A percentile compares a stretch with the other conserved stretches of the same genome.
phyloP scores from a whole-genome alignment of 2,329 filamentous ascomycete genomes.

The Cordyceps pruinosa region DNA sequence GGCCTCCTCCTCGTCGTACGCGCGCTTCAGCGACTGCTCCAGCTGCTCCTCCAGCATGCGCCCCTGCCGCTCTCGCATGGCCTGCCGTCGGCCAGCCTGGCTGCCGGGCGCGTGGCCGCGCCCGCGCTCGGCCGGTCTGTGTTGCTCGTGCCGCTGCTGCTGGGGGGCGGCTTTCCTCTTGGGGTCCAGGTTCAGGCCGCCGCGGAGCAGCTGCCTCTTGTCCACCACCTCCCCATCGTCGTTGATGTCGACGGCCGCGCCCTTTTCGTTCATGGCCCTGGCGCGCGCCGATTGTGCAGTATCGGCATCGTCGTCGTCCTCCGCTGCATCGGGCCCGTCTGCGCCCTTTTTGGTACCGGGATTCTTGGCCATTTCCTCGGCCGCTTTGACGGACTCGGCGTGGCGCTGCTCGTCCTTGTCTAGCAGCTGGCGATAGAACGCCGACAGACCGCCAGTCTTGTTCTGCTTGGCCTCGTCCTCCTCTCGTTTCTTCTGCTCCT shows the following conservation, averaged over 20 bases:
- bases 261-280: slow-evolving; percentile 57
- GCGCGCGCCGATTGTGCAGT: slow-evolving; percentile 59
- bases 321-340: slow-evolving; percentile 17
- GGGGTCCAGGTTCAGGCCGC: slow-evolving; percentile 65
- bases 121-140: slow-evolving; percentile 22
- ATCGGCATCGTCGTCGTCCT: slow-evolving; percentile 31
- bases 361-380: slow-evolving; percentile 45
- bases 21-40: slow-evolving; percentile 64
- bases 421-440: slow-evolving; percentile 70
- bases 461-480: slow-evolving; percentile 60
- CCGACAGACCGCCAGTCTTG: slow-evolving; percentile 62
- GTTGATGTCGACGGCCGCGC: slow-evolving; percentile 59
- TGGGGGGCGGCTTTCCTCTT: slow-evolving; percentile 47
- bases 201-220: slow-evolving; percentile 70
- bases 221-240: slow-evolving; percentile 80
- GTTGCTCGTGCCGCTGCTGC: slow-evolving; percentile 20
- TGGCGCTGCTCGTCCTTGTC: slow-evolving; percentile 64
- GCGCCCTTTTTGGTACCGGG: slow-evolving; percentile 21
- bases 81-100: slow-evolving; percentile 48
- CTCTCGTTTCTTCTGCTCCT: slow-evolving; percentile 61
- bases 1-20: slow-evolving; percentile 60
- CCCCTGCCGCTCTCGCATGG: slow-evolving; percentile 67
- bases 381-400: slow-evolving; percentile 61
- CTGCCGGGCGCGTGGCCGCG: slow-evolving; percentile 33
- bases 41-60: slow-evolving; percentile 74